These are phyloP conservation scores for Dionaea muscipula DNA, from an alignment of 179 eudicot species.

Conservation along the genomic window DNA sequence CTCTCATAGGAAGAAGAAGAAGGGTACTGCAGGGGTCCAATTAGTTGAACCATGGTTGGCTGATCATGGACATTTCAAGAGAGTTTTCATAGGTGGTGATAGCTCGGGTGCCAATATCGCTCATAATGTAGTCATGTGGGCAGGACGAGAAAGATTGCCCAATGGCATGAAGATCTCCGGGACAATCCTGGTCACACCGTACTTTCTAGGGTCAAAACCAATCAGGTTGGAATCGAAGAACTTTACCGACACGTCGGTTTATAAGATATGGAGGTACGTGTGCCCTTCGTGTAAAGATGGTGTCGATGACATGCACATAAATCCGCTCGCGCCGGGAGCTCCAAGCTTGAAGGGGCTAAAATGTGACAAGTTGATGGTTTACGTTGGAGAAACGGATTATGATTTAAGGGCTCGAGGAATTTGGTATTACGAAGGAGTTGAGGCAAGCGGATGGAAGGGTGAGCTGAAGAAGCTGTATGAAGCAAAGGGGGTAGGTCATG, in stretches of 20 bases:
- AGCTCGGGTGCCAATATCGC: slow-evolving; percentile 3
- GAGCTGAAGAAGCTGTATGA: neutral
- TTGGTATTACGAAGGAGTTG: neutral
- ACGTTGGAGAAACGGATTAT: neutral
- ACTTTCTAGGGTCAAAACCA: neutral
- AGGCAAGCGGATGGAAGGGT: slow-evolving; percentile 7
- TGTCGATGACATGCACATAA: neutral
- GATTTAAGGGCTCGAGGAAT: neutral
- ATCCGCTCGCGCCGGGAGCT: neutral
- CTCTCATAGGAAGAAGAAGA: neutral
- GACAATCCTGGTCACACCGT: neutral
- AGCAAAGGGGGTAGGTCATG: neutral
- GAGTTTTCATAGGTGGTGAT: slow-evolving; percentile 3
- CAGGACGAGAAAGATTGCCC: neutral
- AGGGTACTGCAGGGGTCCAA: too few relatives aligned
- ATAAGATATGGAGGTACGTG: neutral
- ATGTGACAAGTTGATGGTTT: neutral
- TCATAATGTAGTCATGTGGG: slow-evolving; percentile 1
- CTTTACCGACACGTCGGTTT: neutral
- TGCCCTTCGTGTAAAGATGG: slow-evolving; percentile 1
- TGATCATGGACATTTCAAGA: neutral
- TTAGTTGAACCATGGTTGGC: neutral
- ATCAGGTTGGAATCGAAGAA: neutral
- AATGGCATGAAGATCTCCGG: neutral
- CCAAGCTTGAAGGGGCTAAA: neutral